These are phyloP conservation scores for Fusarium cicatricum DNA, from an alignment of 2,329 filamentous ascomycete genomes.

Conservation along the genomic window DNA sequence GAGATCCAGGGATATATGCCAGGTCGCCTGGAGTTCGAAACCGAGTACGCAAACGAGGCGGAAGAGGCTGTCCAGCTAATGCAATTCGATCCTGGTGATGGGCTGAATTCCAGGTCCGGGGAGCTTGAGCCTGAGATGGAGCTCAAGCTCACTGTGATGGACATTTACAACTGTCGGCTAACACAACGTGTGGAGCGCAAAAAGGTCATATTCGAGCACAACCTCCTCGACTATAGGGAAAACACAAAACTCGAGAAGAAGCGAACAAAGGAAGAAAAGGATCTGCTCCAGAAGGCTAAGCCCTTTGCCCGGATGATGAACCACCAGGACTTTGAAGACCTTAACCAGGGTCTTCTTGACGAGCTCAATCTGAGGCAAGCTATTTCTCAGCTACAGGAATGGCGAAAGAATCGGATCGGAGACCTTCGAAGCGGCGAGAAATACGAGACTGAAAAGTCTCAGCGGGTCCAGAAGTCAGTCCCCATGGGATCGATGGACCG, in stretches of 20 bases:
- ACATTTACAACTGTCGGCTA: constrained; percentile 93
- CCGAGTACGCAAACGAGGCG: constrained; percentile 95
- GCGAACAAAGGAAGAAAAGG: constrained; percentile 92
- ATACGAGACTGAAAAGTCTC: constrained; percentile 88
- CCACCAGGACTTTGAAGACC: constrained; percentile 84
- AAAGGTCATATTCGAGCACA: constrained; percentile 96
- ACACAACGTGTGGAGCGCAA: constrained; percentile 93
- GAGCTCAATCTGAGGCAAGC: constrained; percentile 92
- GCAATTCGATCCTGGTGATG: constrained; percentile 97
- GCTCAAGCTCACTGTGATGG: constrained; percentile 96
- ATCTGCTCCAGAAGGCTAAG: constrained; percentile 91
- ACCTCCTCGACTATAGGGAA: constrained; percentile 90
- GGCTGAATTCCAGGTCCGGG: constrained; percentile 82
- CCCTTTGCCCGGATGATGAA: constrained; percentile 98
- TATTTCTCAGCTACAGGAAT: constrained; percentile 91
- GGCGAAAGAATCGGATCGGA: constrained; percentile 84
- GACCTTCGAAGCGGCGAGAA: constrained; percentile 88
- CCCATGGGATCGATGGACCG: constrained; percentile 87
- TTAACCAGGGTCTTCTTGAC: constrained; percentile 85
- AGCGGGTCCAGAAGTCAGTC: constrained; percentile 72
- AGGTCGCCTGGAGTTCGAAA: constrained; percentile 95
- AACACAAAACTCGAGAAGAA: constrained; percentile 92
- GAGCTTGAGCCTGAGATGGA: constrained; percentile 96
- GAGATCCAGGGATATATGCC: constrained; percentile 99
- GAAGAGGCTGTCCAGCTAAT: constrained; percentile 98